A percentile compares a stretch with the other conserved stretches of the same genome.
Conservation (phyloP, 1,284 basidiomycete species). For the Puccinia horiana region DNA sequence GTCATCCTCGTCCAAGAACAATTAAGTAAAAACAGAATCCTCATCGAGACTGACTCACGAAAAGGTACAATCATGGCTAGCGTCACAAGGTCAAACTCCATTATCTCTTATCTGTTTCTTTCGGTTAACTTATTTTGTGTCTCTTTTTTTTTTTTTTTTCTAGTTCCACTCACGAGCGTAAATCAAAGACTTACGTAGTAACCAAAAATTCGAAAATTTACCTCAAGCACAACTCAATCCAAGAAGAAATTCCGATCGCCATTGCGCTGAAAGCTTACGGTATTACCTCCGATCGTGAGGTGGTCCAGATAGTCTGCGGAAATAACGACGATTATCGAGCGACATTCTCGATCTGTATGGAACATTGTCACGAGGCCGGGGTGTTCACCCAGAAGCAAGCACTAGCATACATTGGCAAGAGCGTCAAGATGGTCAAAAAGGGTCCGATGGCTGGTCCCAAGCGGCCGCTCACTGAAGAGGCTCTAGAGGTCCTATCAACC, state of each 20-base stretch:
- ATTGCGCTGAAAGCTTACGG: slow-evolving; percentile 95
- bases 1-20: slow-evolving; percentile 99
- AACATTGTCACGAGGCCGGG: slow-evolving; percentile 77
- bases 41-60: slow-evolving; percentile 81
- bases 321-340: slow-evolving; percentile 85
- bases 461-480: slow-evolving; percentile 87
- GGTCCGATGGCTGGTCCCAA: slow-evolving; percentile 65
- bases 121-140: too few relatives aligned
- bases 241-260: slow-evolving; percentile 94
- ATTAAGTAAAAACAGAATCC: slow-evolving; percentile 97
- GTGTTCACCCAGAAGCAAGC: slow-evolving; percentile 92
- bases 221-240: slow-evolving; percentile 96
- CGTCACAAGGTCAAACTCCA: slow-evolving; percentile 72
- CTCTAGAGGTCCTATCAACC: slow-evolving; percentile 90
- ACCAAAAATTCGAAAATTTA: slow-evolving; percentile 93
- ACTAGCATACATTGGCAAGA: slow-evolving; percentile 87
- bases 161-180: slow-evolving; percentile 94
- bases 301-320: slow-evolving; percentile 89
- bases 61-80: slow-evolving; percentile 94
- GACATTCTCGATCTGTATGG: slow-evolving; percentile 86
- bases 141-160: not conserved
- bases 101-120: not conserved
- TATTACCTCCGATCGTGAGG: slow-evolving; percentile 96
- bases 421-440: slow-evolving; percentile 83
- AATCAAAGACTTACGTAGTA: slow-evolving; percentile 96